A percentile compares a stretch with the other conserved stretches of the same genome.
Evolutionary conservation across 2,329 filamentous ascomycete species (phyloP).

Genomic region (Chrysosporium queenslandicum): DNA sequence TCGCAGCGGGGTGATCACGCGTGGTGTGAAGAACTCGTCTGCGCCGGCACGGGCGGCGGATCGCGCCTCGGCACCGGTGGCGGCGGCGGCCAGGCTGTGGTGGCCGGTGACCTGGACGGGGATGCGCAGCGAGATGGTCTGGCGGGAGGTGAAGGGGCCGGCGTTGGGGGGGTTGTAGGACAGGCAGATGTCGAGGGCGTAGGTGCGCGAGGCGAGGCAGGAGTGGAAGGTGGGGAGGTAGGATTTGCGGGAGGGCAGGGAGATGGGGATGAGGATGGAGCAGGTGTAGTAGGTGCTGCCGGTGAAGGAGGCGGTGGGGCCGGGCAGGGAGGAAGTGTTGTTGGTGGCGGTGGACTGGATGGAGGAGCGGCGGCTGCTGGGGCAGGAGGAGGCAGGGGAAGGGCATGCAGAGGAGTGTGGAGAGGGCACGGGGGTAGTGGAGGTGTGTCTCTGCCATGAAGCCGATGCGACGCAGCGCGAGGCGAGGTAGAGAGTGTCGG

Average conservation of each 20-base stretch:
- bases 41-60: neutral
- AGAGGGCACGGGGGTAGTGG: conserved; percentile 26
- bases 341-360: conserved; percentile 19
- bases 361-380: conserved; percentile 23
- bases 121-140: conserved; percentile 33
- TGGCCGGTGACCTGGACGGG: conserved; percentile 34
- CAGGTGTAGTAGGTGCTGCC: conserved; percentile 50
- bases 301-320: conserved; percentile 35
- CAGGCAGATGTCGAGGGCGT: conserved; percentile 51
- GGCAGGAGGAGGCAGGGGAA: conserved; percentile 20
- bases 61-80: neutral
- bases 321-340: conserved; percentile 25
- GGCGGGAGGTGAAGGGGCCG: conserved; percentile 28
- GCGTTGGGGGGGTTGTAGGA: conserved; percentile 43
- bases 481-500: conserved; percentile 45
- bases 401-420: conserved; percentile 25
- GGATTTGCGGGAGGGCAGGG: conserved; percentile 47
- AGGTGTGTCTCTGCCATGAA: conserved; percentile 44
- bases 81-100: conserved; percentile 10
- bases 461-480: conserved; percentile 48
- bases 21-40: conserved; percentile 17
- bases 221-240: conserved; percentile 62
- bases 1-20: conserved; percentile 12
- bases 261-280: conserved; percentile 53
- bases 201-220: conserved; percentile 56